Evolutionary conservation across 2,329 filamentous ascomycete genomes (phyloP), one percentile per base, ranked within the genome.

Genomic region (Helotiales sp.): DNA sequence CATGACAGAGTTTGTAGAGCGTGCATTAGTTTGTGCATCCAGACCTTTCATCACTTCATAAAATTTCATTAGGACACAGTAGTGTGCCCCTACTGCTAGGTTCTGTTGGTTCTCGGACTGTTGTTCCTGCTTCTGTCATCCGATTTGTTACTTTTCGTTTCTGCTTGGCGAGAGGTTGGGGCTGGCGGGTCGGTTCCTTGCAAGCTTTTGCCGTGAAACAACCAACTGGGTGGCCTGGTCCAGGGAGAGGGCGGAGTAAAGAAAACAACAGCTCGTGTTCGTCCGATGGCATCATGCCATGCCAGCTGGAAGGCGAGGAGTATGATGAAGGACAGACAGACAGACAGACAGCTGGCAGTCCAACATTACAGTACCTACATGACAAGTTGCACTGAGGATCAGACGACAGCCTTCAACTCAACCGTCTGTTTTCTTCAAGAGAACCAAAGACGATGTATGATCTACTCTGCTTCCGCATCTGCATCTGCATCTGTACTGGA

Each of bases 11-110:
- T 57, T 40, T 37, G 54, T 57, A 20, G 24, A 26, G n/a, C n/a
- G 54, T 40, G 54, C 54, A 57, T 57, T 57, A 57, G 54, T 57
- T 57, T 57, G 30, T 57, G 54, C 54, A 57, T 57, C 32, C 54
- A 57, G 54, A 57, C 54, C 32, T 40, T 34, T 57, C 17, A n/a
- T n/a, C n/a, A n/a, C 28, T 52, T 52, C 49, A 52, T 5, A 28
- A 52, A 52, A 52, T 45, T 45, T 20, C 40, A 45, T 45, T n/a
- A n/a, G n/a, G n/a, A n/a, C n/a, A n/a, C n/a, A n/a, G n/a, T n/a
- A n/a, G n/a, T n/a, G n/a, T n/a, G n/a, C n/a, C n/a, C n/a, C n/a
- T n/a, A n/a, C n/a, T n/a, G n/a, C n/a, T n/a, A n/a, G n/a, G n/a
- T n/a, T n/a, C n/a, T n/a, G n/a, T n/a, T n/a, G n/a, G n/a, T n/a